A percentile compares a stretch with the other conserved stretches of the same genome.
phyloP scores from a whole-genome alignment of 2,329 filamentous ascomycete species.

The Hortaea sp. region DNA sequence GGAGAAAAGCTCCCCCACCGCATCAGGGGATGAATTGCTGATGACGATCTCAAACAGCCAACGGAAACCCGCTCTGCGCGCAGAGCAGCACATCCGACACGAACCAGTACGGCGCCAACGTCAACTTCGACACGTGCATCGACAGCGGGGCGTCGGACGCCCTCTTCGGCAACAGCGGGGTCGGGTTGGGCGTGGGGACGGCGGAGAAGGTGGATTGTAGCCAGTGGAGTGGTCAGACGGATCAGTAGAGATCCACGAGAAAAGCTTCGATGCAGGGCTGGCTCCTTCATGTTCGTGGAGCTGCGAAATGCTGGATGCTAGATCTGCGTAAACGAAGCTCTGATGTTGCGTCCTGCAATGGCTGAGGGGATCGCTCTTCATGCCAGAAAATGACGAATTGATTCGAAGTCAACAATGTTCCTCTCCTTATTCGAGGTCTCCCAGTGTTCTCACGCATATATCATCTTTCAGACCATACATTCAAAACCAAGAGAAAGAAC shows the following conservation, averaged over 20 bases:
- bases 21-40: neutral
- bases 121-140: slow-evolving; percentile 32
- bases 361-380: too few species aligned
- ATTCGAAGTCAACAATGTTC: too few species aligned
- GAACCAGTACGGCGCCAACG: slow-evolving; percentile 31
- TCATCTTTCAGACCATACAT: too few species aligned
- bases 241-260: neutral
- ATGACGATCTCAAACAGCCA: slow-evolving; percentile 3
- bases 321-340: too few species aligned
- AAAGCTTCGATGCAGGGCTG: too few species aligned
- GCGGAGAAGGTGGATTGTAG: slow-evolving; percentile 22
- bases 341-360: too few species aligned
- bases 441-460: too few species aligned
- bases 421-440: too few species aligned
- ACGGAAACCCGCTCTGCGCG: slow-evolving; percentile 29
- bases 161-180: slow-evolving; percentile 24
- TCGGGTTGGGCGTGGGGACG: slow-evolving; percentile 22
- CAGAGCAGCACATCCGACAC: slow-evolving; percentile 22
- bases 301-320: too few species aligned
- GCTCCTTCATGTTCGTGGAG: too few species aligned
- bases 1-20: neutral
- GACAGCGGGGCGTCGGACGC: slow-evolving; percentile 29
- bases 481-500: too few species aligned
- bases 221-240: slow-evolving; percentile 10
- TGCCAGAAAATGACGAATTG: too few species aligned